Evolutionary conservation across 2,329 filamentous ascomycete species (phyloP), one percentile per base, ranked within the genome.

Genomic region (Phyllosticta capitalensis): DNA sequence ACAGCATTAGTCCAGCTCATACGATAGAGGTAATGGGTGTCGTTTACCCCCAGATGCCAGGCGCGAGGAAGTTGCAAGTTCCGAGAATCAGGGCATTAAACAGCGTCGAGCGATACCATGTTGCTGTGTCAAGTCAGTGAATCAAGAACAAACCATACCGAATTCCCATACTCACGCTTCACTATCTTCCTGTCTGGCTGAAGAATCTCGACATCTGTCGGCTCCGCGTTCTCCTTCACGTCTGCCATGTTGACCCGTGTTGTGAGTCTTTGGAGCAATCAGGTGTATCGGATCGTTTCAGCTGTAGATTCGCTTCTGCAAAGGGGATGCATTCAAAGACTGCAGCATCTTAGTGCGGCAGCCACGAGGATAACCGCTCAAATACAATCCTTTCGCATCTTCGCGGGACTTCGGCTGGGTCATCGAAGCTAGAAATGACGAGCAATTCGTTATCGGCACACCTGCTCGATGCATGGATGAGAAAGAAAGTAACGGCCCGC

Each of bases 21-120:
- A 3, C 7, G 24, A 26, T 4, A 4, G 7, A 26, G 7, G 24
- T 3, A 26, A 26, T 7, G 24, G 24, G 24, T 7, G 3, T 7
- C 24, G 7, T 4, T 26, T 26, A 26, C 24, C 79, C 81, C 86
- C 86, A 89, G 62, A 89, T 86, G 0, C 87, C 87, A 0, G 86
- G 87, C 0, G 86, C 86, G 1, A 84, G 76, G 62, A 90, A 82
- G 67, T 87, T 88, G 72, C 84, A 88, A 9, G 89, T 71, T 0
- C 87, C 87, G 1, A 90, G 79, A 48, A 90, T 81, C 30, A 85
- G 81, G 56, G 87, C 84, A 73, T 90, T 89, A 74, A 83, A 90
- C 64, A 87, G 85, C 0, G 86, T 88, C 0, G 84, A 86, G 24
- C 84, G 82, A 67, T 89, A 82, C 86, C 86, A 88, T 78, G 80